Percentiles rank a stretch among this genome's conserved stretches.
Conservation (phyloP, 768 basidiomycete species). For the Tubosaeta brunneosetosa region DNA sequence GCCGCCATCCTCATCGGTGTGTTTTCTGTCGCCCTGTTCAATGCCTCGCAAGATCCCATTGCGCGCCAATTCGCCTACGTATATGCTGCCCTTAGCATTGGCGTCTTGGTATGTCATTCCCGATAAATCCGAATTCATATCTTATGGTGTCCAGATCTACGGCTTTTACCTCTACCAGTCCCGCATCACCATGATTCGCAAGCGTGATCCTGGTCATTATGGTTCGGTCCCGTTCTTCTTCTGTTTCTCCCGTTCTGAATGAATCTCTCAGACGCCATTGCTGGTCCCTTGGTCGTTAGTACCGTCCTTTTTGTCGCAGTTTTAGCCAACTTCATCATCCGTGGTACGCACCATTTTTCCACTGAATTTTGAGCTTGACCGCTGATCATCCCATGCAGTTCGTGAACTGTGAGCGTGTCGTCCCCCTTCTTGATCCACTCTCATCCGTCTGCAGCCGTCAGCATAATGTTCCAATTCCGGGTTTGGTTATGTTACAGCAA, state of each 20-base stretch:
- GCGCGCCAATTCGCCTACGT: constrained; percentile 74
- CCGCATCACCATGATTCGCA: constrained; percentile 86
- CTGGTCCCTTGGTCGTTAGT: constrained; percentile 82
- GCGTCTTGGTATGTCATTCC: constrained; percentile 46
- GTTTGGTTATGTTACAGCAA: constrained; percentile 23
- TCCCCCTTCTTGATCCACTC: background rate
- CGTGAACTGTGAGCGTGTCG: constrained; percentile 50
- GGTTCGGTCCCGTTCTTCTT: constrained; percentile 45
- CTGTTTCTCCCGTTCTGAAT: background rate
- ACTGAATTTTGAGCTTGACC: constrained; percentile 2
- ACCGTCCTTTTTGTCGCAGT: constrained; percentile 81
- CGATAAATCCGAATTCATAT: background rate
- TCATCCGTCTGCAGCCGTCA: constrained; percentile 19
- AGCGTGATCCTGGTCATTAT: constrained; percentile 83
- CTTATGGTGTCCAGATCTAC: constrained; percentile 54
- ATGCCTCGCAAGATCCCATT: constrained; percentile 63
- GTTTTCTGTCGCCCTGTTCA: constrained; percentile 83
- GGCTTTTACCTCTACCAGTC: constrained; percentile 83
- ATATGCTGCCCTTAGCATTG: constrained; percentile 77
- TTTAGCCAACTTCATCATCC: constrained; percentile 80
- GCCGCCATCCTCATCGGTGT: constrained; percentile 80
- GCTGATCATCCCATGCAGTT: constrained; percentile 34
- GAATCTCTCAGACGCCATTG: constrained; percentile 57
- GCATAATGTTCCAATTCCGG: constrained; percentile 27
- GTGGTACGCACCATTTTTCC: constrained; percentile 50